A percentile compares a stretch with the other conserved stretches of the same genome.
phyloP scores from a whole-genome alignment of 345 rosid species.

The Pelargonium nanum region DNA sequence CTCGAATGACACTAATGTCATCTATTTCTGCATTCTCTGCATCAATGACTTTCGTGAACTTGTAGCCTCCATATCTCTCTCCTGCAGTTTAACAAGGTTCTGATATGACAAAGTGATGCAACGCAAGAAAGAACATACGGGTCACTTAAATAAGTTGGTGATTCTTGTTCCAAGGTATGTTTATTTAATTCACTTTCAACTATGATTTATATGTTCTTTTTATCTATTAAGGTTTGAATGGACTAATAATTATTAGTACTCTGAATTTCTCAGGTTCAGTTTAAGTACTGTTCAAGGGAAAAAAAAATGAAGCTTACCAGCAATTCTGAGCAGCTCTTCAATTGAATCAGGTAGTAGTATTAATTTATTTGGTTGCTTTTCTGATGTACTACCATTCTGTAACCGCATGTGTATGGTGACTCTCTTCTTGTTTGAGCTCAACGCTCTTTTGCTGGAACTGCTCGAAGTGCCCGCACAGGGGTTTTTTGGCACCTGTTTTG shows the following conservation, averaged over 20 bases:
- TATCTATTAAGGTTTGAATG: too few species aligned
- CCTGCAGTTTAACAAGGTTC: conserved; percentile 53
- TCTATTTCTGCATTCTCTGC: conserved; percentile 74
- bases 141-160: background rate
- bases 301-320: conserved; percentile 46
- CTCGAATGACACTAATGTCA: conserved; percentile 67
- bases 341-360: conserved; percentile 72
- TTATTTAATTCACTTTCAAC: background rate
- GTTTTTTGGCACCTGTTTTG: conserved; percentile 15
- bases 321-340: conserved; percentile 64
- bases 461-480: conserved; percentile 23
- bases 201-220: too few species aligned
- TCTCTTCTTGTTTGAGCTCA: conserved; percentile 37
- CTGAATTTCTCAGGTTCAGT: background rate
- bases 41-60: conserved; percentile 40
- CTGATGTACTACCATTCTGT: conserved; percentile 20
- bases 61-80: conserved; percentile 61
- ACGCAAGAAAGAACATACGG: conserved; percentile 2
- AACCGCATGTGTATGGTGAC: conserved; percentile 65
- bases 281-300: background rate
- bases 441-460: conserved; percentile 12
- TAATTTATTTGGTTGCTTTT: conserved; percentile 37
- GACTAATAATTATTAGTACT: background rate
- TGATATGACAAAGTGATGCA: conserved; percentile 18
- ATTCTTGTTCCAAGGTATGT: background rate